Evolutionary conservation across 495 filamentous ascomycete species (phyloP), one percentile per base, ranked within the genome.

Genomic region (Corynascus novoguineensis): DNA sequence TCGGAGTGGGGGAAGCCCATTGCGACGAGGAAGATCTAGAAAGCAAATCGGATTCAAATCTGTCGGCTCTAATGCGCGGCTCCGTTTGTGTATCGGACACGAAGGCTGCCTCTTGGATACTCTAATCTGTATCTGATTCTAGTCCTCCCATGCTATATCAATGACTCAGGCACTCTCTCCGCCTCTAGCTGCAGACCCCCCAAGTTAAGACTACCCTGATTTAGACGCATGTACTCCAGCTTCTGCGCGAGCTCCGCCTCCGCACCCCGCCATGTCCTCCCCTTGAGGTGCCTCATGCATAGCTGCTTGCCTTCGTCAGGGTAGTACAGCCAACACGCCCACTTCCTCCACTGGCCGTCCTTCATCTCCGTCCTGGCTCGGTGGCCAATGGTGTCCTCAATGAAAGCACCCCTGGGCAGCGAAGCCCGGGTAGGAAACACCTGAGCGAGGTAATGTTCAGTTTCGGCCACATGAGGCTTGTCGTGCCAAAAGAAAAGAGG

Each of bases 401-500:
- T 78, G 57, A 78, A 78, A 40, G 65, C 68, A 17, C 75, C 75
- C 15, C 75, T 61, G 12, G 64, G 58, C 27, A 78, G 66, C 10
- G 73, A 67, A 29, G 70, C 57, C 27, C 75, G 70, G 28, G 44
- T 69, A 14, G 74, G 68, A 53, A 77, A 78, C 34, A 78, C 62
- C 1, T 65, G 71, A 14, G 61, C 55, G 2, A 76, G 65, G 53
- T 78, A 78, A 53, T 78, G 75, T 14, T 60, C 59, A 46, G 69
- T 75, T 21, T 67, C 68, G 14, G 73, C 75, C 0, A 78, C 28
- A 55, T 78, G 75, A 12, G 75, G 73, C 55, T 78, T 78, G 59
- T 78, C 75, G 58, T 76, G 73, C 75, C 75, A 78, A 64, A 78
- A 73, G 57, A 78, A 78, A 40, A 78, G 69, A 0, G 75, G 75